Evolutionary conservation across 352 stramenopile genomes (phyloP).

Genomic region (Globisporangium parvum): DNA sequence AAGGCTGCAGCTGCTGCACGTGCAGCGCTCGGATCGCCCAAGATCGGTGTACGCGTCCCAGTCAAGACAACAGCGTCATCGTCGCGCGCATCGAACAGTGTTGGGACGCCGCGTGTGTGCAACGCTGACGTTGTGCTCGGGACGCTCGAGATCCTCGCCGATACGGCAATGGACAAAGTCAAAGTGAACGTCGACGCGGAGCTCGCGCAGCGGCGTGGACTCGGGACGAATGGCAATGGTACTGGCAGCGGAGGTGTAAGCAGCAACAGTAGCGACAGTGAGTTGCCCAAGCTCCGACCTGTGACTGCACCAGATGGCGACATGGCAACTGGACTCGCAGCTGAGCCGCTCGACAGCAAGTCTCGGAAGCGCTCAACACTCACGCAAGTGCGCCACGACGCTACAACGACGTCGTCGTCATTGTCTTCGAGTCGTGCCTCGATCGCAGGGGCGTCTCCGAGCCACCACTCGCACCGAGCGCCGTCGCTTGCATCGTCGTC

Average conservation of each 20-base stretch:
- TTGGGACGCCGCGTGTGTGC: conserved; percentile 39
- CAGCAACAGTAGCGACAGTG: conserved; percentile 18
- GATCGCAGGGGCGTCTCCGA: background rate
- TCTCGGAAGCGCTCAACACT: conserved; percentile 22
- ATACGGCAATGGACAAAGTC: conserved; percentile 49
- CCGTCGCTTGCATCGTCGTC: conserved; percentile 4
- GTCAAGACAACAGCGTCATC: conserved; percentile 9
- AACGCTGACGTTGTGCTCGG: conserved; percentile 55
- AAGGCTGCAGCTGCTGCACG: conserved; percentile 3
- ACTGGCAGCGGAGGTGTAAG: conserved; percentile 5
- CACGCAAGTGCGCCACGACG: conserved; percentile 30
- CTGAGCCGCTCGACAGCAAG: conserved; percentile 6
- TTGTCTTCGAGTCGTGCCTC: background rate
- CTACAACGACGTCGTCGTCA: background rate
- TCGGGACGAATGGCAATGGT: conserved; percentile 10
- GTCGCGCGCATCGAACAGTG: conserved; percentile 3
- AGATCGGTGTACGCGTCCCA: conserved; percentile 10
- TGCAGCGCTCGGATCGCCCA: conserved; percentile 4
- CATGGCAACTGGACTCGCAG: background rate
- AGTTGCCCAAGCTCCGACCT: conserved; percentile 40
- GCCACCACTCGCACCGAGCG: conserved; percentile 1
- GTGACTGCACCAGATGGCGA: conserved; percentile 27
- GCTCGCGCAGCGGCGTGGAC: conserved; percentile 25
- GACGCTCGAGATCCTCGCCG: conserved; percentile 38
- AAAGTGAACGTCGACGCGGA: conserved; percentile 54